Evolutionary conservation across 2,329 filamentous ascomycete genomes (phyloP).

Genomic region (Domatiomyces globalis): DNA sequence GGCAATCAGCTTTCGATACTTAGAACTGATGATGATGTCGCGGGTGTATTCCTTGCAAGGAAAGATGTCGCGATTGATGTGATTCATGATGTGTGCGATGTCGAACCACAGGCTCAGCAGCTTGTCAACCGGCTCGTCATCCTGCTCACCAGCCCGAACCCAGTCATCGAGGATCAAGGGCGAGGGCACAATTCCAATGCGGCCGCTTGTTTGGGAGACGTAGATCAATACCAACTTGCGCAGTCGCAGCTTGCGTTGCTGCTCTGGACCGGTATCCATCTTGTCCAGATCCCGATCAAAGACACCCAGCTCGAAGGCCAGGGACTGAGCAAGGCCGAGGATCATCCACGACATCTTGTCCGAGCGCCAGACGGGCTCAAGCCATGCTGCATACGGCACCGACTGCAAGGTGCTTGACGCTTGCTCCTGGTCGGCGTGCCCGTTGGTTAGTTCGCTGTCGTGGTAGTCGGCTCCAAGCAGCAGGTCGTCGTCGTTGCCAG

Average conservation of each 20-base stretch:
- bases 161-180: slow-evolving; percentile 53
- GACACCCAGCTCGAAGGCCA: slow-evolving; percentile 67
- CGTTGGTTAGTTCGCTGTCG: slow-evolving; percentile 48
- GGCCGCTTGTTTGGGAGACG: slow-evolving; percentile 81
- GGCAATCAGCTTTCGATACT: slow-evolving; percentile 67
- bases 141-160: slow-evolving; percentile 15
- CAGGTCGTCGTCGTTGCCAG: slow-evolving; percentile 51
- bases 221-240: slow-evolving; percentile 81
- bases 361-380: slow-evolving; percentile 82
- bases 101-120: slow-evolving; percentile 80
- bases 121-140: slow-evolving; percentile 34
- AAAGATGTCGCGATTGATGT: slow-evolving; percentile 79
- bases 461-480: slow-evolving; percentile 28
- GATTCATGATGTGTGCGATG: slow-evolving; percentile 83
- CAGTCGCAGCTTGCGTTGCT: slow-evolving; percentile 68
- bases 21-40: slow-evolving; percentile 71
- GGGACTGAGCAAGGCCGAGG: slow-evolving; percentile 39
- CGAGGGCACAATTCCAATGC: slow-evolving; percentile 69
- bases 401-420: slow-evolving; percentile 15
- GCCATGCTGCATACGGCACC: slow-evolving; percentile 75
- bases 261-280: slow-evolving; percentile 60
- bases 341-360: slow-evolving; percentile 49
- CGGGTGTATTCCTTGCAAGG: slow-evolving; percentile 75
- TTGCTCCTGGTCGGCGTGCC: slow-evolving; percentile 32
- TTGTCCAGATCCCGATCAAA: slow-evolving; percentile 90